Base-by-base conservation (phyloP, 1,284 basidiomycete genomes). In the Ganoderma resinaceum region DNA sequence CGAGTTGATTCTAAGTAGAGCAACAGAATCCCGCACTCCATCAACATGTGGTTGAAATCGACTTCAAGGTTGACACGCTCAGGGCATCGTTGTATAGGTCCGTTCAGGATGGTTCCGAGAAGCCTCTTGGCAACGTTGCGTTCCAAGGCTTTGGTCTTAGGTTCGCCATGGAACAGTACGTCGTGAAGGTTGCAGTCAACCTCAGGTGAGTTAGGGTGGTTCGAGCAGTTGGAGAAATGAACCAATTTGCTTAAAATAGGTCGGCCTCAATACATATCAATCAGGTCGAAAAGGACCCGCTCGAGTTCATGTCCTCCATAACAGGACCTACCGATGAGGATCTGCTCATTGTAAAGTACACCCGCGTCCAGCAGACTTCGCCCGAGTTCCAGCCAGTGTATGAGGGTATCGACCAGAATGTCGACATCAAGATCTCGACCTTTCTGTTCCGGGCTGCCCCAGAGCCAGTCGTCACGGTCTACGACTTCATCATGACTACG, bases 401-500 rank as follows among this genome's bases (percentile, higher is more conserved):
- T 79, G 95, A 97, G 72, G 93, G 94, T 18, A 91, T 97, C 65
- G 94, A 98, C 76, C 95, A 98, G 80, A 94, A 84, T 68, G 89
- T 99, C 67, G 92, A 97, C 76, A 89, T 97, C 69, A 91, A 92
- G 74, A 85, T 99, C 57, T 98, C 97, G 3, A 99, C 98, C 0
- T 93, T 99, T 81, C 89, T 97, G 71, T 91, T 99, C 80, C 90
- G 92, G 69, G 91, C 95, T 1, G 94, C 94, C 4, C 96, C 98
- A 1, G 95, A 96, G 77, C 97, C 97, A 23, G 92, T 99, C 59
- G 84, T 99, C 52, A 87, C 92, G 2, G 82, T 99, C 12, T 99
- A 99, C 80, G 96, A 99, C 81, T 99, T 98, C 83, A 91, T 99
- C 80, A 98, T 99, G 93, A 94, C 95, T 7, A 98, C 97, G 0